A percentile compares a stretch with the other conserved stretches of the same genome.
These are phyloP conservation scores for Pharnaceum exiguum DNA, from an alignment of 148 eudicot species.

Conservation along the genomic window DNA sequence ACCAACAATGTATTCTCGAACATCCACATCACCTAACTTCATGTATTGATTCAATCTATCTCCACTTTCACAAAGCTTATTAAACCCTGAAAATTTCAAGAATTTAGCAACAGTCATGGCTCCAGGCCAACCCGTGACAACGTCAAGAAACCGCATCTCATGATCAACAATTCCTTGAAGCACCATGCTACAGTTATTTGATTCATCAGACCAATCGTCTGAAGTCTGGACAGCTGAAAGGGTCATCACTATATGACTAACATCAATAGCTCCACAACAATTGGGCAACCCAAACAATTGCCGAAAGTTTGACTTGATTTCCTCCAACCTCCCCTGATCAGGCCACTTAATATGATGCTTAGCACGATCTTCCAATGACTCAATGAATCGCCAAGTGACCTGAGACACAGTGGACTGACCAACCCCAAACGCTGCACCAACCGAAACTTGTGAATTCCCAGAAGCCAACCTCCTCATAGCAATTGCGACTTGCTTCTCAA, in stretches of 20 bases:
- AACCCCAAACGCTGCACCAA: constrained; percentile 92
- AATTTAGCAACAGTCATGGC: constrained; percentile 66
- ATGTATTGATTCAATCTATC: constrained; percentile 53
- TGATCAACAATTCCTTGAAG: constrained; percentile 82
- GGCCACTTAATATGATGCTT: constrained; percentile 95
- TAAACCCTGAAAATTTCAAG: constrained; percentile 69
- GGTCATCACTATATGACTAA: constrained; percentile 84
- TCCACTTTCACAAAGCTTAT: constrained; percentile 66
- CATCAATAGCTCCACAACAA: constrained; percentile 90
- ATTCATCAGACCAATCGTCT: constrained; percentile 89
- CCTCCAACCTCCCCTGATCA: constrained; percentile 35
- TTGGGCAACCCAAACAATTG: constrained; percentile 64
- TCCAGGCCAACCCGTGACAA: constrained; percentile 99
- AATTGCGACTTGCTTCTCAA: constrained; percentile 97
- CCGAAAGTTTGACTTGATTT: constrained; percentile 60
- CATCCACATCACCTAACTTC: constrained; percentile 33
- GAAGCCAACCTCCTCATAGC: constrained; percentile 89
- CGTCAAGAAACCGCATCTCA: constrained; percentile 79
- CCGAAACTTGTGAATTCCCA: constrained; percentile 93
- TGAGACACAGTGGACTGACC: constrained; percentile 99
- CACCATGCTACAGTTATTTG: constrained; percentile 80
- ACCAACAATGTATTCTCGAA: constrained; percentile 74
- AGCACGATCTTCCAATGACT: constrained; percentile 81
- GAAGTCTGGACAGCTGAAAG: constrained; percentile 93
- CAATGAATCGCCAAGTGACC: constrained; percentile 90